Conservation (phyloP, 2,329 filamentous ascomycete species). For the Ceratocystiopsis sp. region DNA sequence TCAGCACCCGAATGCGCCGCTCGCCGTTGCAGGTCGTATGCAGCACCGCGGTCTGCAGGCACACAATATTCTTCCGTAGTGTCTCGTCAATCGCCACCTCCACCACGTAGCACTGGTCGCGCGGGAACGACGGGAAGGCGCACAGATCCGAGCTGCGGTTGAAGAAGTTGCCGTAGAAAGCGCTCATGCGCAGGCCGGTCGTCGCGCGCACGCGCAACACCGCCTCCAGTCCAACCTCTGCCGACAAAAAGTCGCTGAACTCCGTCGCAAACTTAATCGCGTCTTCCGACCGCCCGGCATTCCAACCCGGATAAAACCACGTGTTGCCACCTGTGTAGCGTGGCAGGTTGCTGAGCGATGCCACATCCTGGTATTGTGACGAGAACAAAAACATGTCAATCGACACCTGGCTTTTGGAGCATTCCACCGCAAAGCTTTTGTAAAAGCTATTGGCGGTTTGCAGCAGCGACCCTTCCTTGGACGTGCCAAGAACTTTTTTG, state of each 20-base stretch:
- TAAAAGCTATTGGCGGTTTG: slow-evolving; percentile 95
- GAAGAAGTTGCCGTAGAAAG: slow-evolving; percentile 99
- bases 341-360: slow-evolving; percentile 85
- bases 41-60: slow-evolving; percentile 82
- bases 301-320: slow-evolving; percentile 97
- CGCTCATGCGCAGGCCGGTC: slow-evolving; percentile 87
- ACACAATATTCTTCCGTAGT: slow-evolving; percentile 78
- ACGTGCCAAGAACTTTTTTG: slow-evolving; percentile 87
- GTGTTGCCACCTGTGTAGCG: slow-evolving; percentile 95
- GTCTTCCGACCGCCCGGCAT: slow-evolving; percentile 81
- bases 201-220: slow-evolving; percentile 91
- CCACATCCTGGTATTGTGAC: slow-evolving; percentile 92
- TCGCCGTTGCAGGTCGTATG: slow-evolving; percentile 98
- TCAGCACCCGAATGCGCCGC: slow-evolving; percentile 85
- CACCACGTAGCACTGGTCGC: slow-evolving; percentile 93
- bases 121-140: slow-evolving; percentile 92
- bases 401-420: slow-evolving; percentile 95
- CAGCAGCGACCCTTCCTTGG: slow-evolving; percentile 71
- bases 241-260: slow-evolving; percentile 91
- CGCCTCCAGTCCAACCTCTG: slow-evolving; percentile 89
- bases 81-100: slow-evolving; percentile 97
- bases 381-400: slow-evolving; percentile 98
- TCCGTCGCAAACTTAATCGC: slow-evolving; percentile 96
- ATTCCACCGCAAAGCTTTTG: slow-evolving; percentile 97
- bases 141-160: slow-evolving; percentile 95